These are phyloP conservation scores for Pseudogymnoascus sp. DNA, from an alignment of 2,329 filamentous ascomycete species.

Conservation along the genomic window DNA sequence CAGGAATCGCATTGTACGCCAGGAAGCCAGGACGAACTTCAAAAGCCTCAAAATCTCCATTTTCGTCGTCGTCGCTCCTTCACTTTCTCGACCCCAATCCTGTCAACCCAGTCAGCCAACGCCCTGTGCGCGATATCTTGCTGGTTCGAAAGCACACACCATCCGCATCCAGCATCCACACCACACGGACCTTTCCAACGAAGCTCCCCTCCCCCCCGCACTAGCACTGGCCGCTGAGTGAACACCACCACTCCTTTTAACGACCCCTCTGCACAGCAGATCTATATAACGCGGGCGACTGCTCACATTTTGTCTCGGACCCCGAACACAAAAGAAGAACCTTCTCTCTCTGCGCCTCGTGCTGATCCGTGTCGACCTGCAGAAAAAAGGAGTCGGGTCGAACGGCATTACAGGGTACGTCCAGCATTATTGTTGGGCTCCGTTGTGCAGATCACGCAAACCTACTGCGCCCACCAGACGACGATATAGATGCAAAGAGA, in stretches of 20 bases:
- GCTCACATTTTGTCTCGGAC: constrained; percentile 3
- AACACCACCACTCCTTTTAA: constrained; percentile 4
- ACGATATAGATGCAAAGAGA: not conserved
- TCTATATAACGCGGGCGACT: constrained; percentile 7
- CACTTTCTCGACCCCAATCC: not conserved
- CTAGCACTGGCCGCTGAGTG: constrained; percentile 3
- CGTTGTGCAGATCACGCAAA: constrained; percentile 5
- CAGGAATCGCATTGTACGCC: not conserved
- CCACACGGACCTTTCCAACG: constrained; percentile 7
- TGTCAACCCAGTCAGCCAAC: not conserved
- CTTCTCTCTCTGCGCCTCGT: not conserved
- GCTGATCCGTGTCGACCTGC: not conserved
- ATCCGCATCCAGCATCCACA: not conserved
- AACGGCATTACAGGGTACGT: constrained; percentile 1
- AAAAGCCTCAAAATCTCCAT: not conserved
- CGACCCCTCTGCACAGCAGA: constrained; percentile 6
- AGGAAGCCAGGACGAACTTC: not conserved
- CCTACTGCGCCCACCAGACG: not conserved
- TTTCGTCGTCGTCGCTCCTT: not conserved
- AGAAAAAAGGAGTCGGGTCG: not conserved
- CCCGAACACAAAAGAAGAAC: not conserved
- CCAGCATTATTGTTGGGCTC: not conserved
- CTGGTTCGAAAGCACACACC: not conserved
- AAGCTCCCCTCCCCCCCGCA: not conserved
- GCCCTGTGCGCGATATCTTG: constrained; percentile 5